These are phyloP conservation scores for Xerocomus nothofagi DNA, from an alignment of 1,284 basidiomycete genomes.

Conservation along the genomic window DNA sequence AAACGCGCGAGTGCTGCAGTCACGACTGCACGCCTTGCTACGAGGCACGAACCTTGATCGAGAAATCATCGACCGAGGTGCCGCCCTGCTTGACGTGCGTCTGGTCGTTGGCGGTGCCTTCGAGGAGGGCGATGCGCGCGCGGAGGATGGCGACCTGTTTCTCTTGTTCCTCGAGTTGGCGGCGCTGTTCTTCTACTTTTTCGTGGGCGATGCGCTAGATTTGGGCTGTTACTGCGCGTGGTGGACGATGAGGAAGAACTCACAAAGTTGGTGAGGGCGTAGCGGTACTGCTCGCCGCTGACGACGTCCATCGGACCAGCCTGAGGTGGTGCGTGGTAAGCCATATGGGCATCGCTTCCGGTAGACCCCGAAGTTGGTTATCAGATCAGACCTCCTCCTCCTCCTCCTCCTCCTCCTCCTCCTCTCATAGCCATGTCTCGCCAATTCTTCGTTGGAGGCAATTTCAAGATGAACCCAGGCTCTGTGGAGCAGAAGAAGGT, in stretches of 20 bases:
- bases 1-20: not conserved
- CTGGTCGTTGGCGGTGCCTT: constrained; percentile 52
- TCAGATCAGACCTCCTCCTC: constrained; percentile 2
- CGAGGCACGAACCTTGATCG: constrained; percentile 61
- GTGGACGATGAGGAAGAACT: constrained; percentile 23
- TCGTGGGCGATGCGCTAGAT: constrained; percentile 77
- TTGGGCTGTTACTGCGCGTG: not conserved
- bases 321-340: constrained; percentile 27
- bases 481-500: constrained; percentile 62
- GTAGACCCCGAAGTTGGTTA: constrained; percentile 7
- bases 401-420: not conserved
- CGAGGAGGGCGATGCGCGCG: constrained; percentile 67
- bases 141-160: constrained; percentile 72
- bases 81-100: constrained; percentile 44
- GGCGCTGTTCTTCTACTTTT: constrained; percentile 78
- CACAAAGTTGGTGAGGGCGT: constrained; percentile 79
- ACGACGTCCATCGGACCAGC: constrained; percentile 57
- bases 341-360: constrained; percentile 15
- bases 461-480: constrained; percentile 94
- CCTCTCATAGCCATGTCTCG: constrained; percentile 62
- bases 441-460: constrained; percentile 88
- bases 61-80: constrained; percentile 77
- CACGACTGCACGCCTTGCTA: not conserved
- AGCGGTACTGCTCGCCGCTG: constrained; percentile 72
- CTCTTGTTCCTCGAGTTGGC: constrained; percentile 79